Conservation (phyloP, 805 yeast genomes). For the Metschnikowia noctiluminum region DNA sequence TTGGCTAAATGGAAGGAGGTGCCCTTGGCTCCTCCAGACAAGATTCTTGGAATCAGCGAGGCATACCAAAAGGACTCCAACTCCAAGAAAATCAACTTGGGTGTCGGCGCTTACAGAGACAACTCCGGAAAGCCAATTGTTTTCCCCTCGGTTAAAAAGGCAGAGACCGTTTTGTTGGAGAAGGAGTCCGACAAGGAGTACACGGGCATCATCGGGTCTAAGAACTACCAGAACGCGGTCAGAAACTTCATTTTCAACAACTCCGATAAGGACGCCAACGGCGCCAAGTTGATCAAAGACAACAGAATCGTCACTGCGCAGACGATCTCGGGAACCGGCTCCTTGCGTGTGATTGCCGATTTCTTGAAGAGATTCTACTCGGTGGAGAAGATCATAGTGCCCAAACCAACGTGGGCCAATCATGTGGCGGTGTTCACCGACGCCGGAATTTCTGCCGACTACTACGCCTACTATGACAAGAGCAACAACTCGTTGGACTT, state of each 20-base stretch:
- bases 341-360: conserved; percentile 79
- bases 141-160: conserved; percentile 68
- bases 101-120: conserved; percentile 94
- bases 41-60: conserved; percentile 76
- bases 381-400: conserved; percentile 58
- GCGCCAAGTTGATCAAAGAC: conserved; percentile 52
- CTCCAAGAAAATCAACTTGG: conserved; percentile 58
- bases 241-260: conserved; percentile 70
- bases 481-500: conserved; percentile 60
- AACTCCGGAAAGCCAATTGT: conserved; percentile 85
- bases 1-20: conserved; percentile 30
- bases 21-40: conserved; percentile 73
- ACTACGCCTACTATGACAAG: conserved; percentile 70
- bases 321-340: conserved; percentile 94
- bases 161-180: conserved; percentile 51
- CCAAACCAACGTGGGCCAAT: conserved; percentile 94
- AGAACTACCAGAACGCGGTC: conserved; percentile 63
- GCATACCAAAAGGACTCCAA: conserved; percentile 66
- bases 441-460: conserved; percentile 61
- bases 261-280: conserved; percentile 47
- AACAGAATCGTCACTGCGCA: conserved; percentile 78
- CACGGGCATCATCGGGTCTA: conserved; percentile 80
- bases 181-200: conserved; percentile 72
- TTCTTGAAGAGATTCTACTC: conserved; percentile 62
- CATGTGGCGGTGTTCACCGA: conserved; percentile 76